Base-by-base conservation (phyloP, 257 asterid genomes). In the Solanum okadae region DNA sequence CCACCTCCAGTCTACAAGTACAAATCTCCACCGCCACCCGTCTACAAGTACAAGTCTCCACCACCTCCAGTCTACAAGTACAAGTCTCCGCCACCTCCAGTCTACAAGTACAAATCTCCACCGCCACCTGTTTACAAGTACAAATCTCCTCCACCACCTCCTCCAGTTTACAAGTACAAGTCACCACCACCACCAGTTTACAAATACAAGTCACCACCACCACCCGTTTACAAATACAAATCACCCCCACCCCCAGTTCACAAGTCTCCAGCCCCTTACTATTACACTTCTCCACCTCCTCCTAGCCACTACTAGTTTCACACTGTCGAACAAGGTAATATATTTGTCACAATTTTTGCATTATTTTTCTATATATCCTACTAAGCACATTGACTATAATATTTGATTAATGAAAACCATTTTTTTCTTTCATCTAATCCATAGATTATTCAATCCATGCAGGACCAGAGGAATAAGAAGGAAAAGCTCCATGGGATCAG, bases 221-320 rank as follows among this genome's bases (percentile, higher is more conserved):
- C 90, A 0, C 90, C 85, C 0, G 16, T 79, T 10, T 44, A 79
- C n/a, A 75, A 75, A 3, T 73, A 73, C 11, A 77, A 77, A 3
- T 77, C 84, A 1, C 84, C 84, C 16, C 84, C 84, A 77, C 84
- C 84, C 1, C 84, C 84, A 0, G 4, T 40, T 13, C 68, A 87
- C 52, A 27, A 77, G 1, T 67, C 84, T 25, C 46, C 56, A 22
- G 23, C 87, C 9, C 76, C 76, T 25, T 22, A 88, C 49, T 52
- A 70, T 85, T 68, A 85, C 76, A 31, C 87, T 9, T 73, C 90
- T 71, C 90, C 90, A 84, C 89, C 89, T 87, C 90, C 90, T 88
- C 90, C 90, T 40, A 35, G 85, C 67, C 90, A 88, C 88, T 85
- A 88, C 88, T 85, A 88, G 37, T 38, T 44, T 20, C 22, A 44